Base-by-base conservation (phyloP, 2,329 filamentous ascomycete species). In the Colletotrichum echinochloae region DNA sequence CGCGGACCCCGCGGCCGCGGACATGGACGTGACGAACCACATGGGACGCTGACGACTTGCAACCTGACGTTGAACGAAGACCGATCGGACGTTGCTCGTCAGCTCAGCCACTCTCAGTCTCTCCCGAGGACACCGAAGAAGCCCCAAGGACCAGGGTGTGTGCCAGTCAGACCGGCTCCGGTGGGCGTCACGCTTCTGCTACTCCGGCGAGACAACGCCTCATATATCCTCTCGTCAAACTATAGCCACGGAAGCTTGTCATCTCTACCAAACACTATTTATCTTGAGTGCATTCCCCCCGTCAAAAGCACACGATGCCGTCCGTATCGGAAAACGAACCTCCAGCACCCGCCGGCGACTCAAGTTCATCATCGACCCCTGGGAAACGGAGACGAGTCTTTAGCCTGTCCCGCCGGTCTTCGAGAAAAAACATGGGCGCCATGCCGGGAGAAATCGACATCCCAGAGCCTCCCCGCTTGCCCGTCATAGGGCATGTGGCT, bases 401-500 rank as follows among this genome's bases (percentile, higher is more conserved):
- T 35, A 70, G 63, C 44, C n/a, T 66, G 18, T 61, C 67, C 3
- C 23, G 51, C 20, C 26, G 63, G 12, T 52, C 67, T 30, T 61
- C 67, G 3, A 52, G n/a, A 37, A 70, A 57, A 7, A 37, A 11
- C 51, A 35, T 57, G 35, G 20, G 11, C 23, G 71, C 39, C 60
- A 81, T 81, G 80, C 74, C 65, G n/a, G 59, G 33, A n/a, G 46
- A 71, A 30, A 46, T 60, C 41, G 61, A 73, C 0, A 74, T 75
- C 35, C 64, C 66, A 5, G 66, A 88, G 57, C 91, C 91, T 35
- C 85, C 84, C 59, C 89, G 88, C 5, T 81, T 91, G 67, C 91
- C 90, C 1, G 77, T 94, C 30, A 72, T 94, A 35, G 91, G 92
- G 41, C 92, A 94, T 74, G 76, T 91, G 30, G 81, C 82, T 57